Base-by-base conservation (phyloP, 2,329 filamentous ascomycete species). In the Penicillium italicum region DNA sequence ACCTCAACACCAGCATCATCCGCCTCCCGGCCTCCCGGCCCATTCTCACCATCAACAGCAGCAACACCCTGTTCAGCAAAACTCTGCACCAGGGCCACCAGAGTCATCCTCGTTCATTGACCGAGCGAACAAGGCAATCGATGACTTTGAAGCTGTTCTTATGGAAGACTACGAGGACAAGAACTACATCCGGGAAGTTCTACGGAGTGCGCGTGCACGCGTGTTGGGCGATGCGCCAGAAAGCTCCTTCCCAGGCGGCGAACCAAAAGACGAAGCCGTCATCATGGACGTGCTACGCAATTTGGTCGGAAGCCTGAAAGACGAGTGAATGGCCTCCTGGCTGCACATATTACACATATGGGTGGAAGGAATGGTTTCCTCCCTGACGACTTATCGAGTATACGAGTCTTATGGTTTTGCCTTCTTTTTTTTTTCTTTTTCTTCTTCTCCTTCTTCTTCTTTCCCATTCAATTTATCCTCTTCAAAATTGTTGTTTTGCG, bases 111-210 rank as follows among this genome's bases (percentile, higher is more conserved):
- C 70, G 14, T 76, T 76, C 66, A 68, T 67, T 50, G 71, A 74
- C 14, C 69, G 73, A 28, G 74, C 74, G 11, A 74, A 72, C 62
- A 75, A 76, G 62, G 74, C 74, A 22, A 76, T 76, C 51, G 74
- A 76, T 53, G 73, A 76, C 58, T 76, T 76, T 48, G 74, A 76
- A 56, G 71, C 73, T 18, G 74, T 76, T 12, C 68, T 76, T 14
- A 74, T 76, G 69, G 74, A 76, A 56, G 74, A 76, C 56, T 76
- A 76, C 50, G 74, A 76, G 53, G 74, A 76, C 57, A 74, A 75
- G 64, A 74, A 76, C 52, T 76, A 76, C 57, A 76, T 76, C 60
- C 72, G 73, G 26, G 72, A 76, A 60, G 74, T 76, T 33, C 69
- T 76, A 11, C 71, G 72, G 55, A 76, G 74, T 57, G 74, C 74